Evolutionary conservation across 495 filamentous ascomycete genomes (phyloP).

Genomic region (Sporormia fimetaria): DNA sequence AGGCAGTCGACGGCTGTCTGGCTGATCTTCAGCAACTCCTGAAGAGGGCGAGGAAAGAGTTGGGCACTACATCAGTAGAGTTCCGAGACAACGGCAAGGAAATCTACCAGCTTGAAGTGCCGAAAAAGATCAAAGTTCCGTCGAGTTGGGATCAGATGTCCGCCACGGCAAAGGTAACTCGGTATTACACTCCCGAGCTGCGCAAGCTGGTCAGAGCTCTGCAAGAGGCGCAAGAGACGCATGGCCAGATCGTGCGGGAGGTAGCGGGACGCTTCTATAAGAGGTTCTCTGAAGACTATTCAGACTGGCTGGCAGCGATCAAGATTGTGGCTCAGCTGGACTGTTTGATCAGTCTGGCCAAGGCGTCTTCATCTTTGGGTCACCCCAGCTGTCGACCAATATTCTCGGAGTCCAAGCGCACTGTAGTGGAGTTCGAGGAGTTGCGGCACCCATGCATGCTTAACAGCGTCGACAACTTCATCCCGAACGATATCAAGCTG

Average conservation of each 20-base stretch:
- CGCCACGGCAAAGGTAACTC: slow-evolving; percentile 76
- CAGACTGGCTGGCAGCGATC: slow-evolving; percentile 76
- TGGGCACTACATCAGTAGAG: slow-evolving; percentile 57
- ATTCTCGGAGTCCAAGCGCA: slow-evolving; percentile 73
- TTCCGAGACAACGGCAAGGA: slow-evolving; percentile 93
- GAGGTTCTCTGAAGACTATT: slow-evolving; percentile 79
- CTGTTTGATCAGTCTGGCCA: slow-evolving; percentile 85
- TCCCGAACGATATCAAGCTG: slow-evolving; percentile 86
- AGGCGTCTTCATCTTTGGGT: slow-evolving; percentile 71
- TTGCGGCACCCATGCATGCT: slow-evolving; percentile 92
- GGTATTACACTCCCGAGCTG: slow-evolving; percentile 85
- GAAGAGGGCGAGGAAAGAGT: slow-evolving; percentile 53
- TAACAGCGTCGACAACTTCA: slow-evolving; percentile 82
- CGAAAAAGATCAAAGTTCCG: slow-evolving; percentile 75
- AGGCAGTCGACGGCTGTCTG: slow-evolving; percentile 59
- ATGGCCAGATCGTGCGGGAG: slow-evolving; percentile 83
- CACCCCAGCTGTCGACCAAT: slow-evolving; percentile 76
- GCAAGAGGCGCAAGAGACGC: slow-evolving; percentile 89
- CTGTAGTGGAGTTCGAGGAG: slow-evolving; percentile 79
- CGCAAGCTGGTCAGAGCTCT: slow-evolving; percentile 69
- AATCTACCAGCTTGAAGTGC: slow-evolving; percentile 90
- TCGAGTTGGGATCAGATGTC: slow-evolving; percentile 94
- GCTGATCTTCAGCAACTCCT: slow-evolving; percentile 59
- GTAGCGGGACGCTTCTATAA: slow-evolving; percentile 73
- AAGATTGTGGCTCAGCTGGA: slow-evolving; percentile 85